Percentiles rank a stretch among this genome's conserved stretches.
Conservation (phyloP, 2,329 filamentous ascomycete species). For the Westerdykella sp. region DNA sequence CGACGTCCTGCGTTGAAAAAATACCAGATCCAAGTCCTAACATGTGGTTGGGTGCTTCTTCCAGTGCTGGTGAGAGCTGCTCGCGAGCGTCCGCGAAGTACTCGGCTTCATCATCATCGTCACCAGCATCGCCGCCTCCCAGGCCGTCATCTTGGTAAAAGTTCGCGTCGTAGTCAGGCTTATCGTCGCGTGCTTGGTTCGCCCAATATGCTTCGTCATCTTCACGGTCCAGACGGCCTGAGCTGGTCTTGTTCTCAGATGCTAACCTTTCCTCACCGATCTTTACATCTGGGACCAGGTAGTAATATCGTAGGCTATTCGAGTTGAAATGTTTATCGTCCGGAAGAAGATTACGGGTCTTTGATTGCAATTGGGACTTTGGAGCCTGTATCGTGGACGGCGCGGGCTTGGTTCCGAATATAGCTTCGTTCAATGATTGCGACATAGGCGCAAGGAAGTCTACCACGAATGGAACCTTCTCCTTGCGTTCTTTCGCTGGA, state of each 20-base stretch:
- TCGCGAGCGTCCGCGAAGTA: constrained; percentile 72
- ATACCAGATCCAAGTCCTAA: constrained; percentile 47
- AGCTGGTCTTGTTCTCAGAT: constrained; percentile 13
- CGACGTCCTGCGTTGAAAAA: constrained; percentile 42
- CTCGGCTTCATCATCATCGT: constrained; percentile 58
- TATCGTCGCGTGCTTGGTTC: constrained; percentile 37
- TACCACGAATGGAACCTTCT: constrained; percentile 94
- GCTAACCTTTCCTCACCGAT: constrained; percentile 46
- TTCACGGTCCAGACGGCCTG: constrained; percentile 41
- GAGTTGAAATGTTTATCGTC: constrained; percentile 99
- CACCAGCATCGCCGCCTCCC: constrained; percentile 58
- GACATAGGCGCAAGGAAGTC: constrained; percentile 77
- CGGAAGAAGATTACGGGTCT: constrained; percentile 84
- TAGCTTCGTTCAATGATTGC: constrained; percentile 61
- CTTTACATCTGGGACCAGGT: constrained; percentile 88
- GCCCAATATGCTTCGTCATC: constrained; percentile 98
- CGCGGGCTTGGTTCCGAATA: constrained; percentile 75
- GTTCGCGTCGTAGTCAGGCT: constrained; percentile 71
- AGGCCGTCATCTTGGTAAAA: constrained; percentile 91
- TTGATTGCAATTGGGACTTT: constrained; percentile 93
- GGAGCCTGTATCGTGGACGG: constrained; percentile 78
- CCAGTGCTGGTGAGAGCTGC: constrained; percentile 64
- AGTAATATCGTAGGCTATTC: constrained; percentile 77
- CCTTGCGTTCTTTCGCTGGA: constrained; percentile 64
- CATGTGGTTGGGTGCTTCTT: constrained; percentile 41